Base-by-base conservation (phyloP, 2,329 filamentous ascomycete species). In the Phyllosticta citribraziliensis region DNA sequence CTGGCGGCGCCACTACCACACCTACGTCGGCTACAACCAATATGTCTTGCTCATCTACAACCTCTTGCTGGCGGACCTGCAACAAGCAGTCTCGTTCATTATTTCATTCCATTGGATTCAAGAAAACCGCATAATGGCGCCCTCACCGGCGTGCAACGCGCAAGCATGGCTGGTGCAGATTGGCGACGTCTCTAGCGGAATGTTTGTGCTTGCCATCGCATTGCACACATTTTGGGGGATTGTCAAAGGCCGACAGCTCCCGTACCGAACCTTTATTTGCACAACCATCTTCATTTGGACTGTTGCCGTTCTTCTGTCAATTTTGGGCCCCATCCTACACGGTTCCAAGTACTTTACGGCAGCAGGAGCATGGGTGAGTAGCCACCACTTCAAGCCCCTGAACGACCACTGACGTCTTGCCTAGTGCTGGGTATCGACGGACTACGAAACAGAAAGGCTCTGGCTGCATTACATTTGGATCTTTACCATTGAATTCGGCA, bases 401-500 rank as follows among this genome's bases (percentile, higher is more conserved):
- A 1, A 9, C 17, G 24, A 10, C n/a, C 51, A 35, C 64, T 68
- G 56, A 67, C 63, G 30, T 63, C 8, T 20, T 10, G 22, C 22
- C 54, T 22, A 80, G 80, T 82, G 80, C 66, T 82, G 80, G 80
- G 69, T 82, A 9, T 74, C 77, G 17, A 65, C 70, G 3, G 66
- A 73, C 12, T 74, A 73, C 65, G 75, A 80, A 62, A 59, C 64
- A 14, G 76, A 79, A 57, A 75, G 79, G 6, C 72, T 82, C 4
- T 81, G 75, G 74, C 72, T 77, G 5, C 80, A 82, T 65, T 82
- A 82, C 65, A 63, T 82, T 40, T 82, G 79, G 79, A 80, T 82
- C 64, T 82, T 82, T 69, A 69, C 80, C 51, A 70, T 79, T 52
- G 79, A 82, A 66, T 80, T 81, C 64, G 78, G 78, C 52, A 61